Percentiles rank a stretch among this genome's conserved stretches.
Evolutionary conservation across 192 early-diverging fungal species (phyloP).

Genomic region (Podila epicladia): DNA sequence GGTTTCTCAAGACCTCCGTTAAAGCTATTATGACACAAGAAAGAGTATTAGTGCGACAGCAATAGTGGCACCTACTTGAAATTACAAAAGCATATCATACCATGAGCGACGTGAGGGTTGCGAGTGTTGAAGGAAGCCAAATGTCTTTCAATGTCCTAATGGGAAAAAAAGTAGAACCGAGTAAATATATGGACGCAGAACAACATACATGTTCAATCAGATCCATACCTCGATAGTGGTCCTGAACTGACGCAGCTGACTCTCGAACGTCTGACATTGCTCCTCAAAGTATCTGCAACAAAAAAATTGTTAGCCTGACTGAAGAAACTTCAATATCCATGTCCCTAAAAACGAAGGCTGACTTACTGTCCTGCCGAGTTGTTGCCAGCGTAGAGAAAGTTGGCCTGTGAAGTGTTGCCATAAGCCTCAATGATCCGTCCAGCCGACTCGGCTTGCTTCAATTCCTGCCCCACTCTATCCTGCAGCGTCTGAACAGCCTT

Average conservation of each 20-base stretch:
- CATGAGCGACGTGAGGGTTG: slow-evolving; percentile 39
- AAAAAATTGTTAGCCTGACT: background rate
- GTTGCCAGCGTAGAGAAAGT: slow-evolving; percentile 47
- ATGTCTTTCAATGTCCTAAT: slow-evolving; percentile 50
- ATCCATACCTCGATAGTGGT: slow-evolving; percentile 39
- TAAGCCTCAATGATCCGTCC: slow-evolving; percentile 51
- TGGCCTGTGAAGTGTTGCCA: slow-evolving; percentile 34
- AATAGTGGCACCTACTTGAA: background rate
- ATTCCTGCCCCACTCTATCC: slow-evolving; percentile 33
- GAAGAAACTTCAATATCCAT: background rate
- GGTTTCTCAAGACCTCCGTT: slow-evolving; percentile 47
- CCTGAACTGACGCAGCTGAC: slow-evolving; percentile 33
- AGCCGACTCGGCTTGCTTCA: slow-evolving; percentile 48
- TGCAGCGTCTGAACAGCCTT: slow-evolving; percentile 33
- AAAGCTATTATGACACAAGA: slow-evolving; percentile 17
- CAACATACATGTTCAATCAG: background rate
- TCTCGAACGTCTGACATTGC: slow-evolving; percentile 34
- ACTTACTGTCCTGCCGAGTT: slow-evolving; percentile 50
- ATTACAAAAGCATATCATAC: slow-evolving; percentile 12
- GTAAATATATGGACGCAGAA: background rate
- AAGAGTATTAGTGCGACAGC: too few relatives aligned
- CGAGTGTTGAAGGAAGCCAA: slow-evolving; percentile 30
- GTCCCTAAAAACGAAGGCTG: background rate
- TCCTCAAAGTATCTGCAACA: slow-evolving; percentile 39
- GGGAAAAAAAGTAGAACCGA: background rate